These are phyloP conservation scores for Xylariaceae sp. DNA, from an alignment of 2,329 filamentous ascomycete genomes.

Conservation along the genomic window DNA sequence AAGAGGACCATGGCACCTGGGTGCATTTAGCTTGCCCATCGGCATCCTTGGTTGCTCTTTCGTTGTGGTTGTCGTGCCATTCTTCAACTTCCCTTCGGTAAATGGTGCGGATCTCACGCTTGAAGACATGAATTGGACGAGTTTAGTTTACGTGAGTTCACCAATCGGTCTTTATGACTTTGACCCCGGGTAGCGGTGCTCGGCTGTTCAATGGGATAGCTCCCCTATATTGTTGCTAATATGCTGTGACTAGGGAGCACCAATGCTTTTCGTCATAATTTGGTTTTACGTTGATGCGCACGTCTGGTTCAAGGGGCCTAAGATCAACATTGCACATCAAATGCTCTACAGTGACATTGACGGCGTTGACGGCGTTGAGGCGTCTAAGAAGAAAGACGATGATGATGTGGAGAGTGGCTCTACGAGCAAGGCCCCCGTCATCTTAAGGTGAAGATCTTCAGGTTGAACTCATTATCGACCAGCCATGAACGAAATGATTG, in stretches of 20 bases:
- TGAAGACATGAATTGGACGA: slow-evolving; percentile 71
- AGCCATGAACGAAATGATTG: background rate
- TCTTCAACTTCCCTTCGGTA: slow-evolving; percentile 68
- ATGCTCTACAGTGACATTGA: slow-evolving; percentile 36
- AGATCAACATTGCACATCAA: slow-evolving; percentile 65
- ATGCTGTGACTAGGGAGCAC: slow-evolving; percentile 54
- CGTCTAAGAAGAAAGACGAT: slow-evolving; percentile 23
- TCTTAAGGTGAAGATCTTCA: background rate
- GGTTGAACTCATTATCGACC: no score
- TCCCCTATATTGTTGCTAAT: slow-evolving; percentile 1
- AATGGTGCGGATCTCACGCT: slow-evolving; percentile 60
- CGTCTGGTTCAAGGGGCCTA: slow-evolving; percentile 75
- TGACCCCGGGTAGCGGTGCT: background rate
- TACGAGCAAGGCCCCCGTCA: slow-evolving; percentile 24
- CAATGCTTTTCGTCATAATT: slow-evolving; percentile 63
- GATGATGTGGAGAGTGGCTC: slow-evolving; percentile 39
- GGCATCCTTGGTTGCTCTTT: slow-evolving; percentile 65
- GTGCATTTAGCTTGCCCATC: slow-evolving; percentile 62
- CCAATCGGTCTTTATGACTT: background rate
- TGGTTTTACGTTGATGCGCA: slow-evolving; percentile 70
- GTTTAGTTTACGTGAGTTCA: slow-evolving; percentile 57
- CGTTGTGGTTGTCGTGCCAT: slow-evolving; percentile 70
- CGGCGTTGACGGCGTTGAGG: slow-evolving; percentile 31
- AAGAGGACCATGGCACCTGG: slow-evolving; percentile 72
- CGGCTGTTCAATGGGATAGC: background rate